Evolutionary conservation across 2,329 filamentous ascomycete species (phyloP).

Genomic region (Chaetoscypha palmicola): DNA sequence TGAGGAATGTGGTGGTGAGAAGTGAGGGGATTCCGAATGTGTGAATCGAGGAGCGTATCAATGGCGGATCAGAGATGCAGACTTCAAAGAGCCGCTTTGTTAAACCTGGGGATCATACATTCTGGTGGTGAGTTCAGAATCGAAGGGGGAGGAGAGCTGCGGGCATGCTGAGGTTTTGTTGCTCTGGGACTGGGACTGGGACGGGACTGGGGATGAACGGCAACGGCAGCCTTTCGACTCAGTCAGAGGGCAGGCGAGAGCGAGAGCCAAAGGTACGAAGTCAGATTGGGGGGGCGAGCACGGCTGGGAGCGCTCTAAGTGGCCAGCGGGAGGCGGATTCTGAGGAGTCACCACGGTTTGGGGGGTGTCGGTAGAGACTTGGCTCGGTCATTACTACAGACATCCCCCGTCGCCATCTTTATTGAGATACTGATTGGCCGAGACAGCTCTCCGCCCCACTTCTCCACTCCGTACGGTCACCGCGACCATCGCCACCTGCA

Average conservation of each 20-base stretch:
- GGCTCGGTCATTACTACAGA: no score
- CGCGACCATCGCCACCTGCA: not conserved
- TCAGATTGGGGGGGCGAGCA: not conserved
- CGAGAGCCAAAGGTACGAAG: not conserved
- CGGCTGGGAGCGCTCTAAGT: not conserved
- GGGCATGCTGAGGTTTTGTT: slow-evolving; percentile 20
- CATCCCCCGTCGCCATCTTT: no score
- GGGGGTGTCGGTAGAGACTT: no score
- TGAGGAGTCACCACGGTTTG: no score
- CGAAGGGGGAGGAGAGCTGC: slow-evolving; percentile 12
- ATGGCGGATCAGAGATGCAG: slow-evolving; percentile 19
- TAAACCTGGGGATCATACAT: slow-evolving; percentile 28
- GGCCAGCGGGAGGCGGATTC: no score
- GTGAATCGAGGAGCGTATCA: slow-evolving; percentile 4
- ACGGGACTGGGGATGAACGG: no score
- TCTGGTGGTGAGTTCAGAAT: slow-evolving; percentile 16
- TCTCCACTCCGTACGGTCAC: not conserved
- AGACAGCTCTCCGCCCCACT: not conserved
- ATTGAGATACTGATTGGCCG: no score
- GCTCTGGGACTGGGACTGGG: no score
- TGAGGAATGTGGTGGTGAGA: not conserved
- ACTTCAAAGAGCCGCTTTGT: slow-evolving; percentile 29
- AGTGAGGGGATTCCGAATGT: not conserved
- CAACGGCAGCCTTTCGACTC: no score
- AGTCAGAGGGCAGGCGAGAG: no score